Evolutionary conservation across 331 rosid genomes (phyloP).

Genomic region (Cucumis variabilis): DNA sequence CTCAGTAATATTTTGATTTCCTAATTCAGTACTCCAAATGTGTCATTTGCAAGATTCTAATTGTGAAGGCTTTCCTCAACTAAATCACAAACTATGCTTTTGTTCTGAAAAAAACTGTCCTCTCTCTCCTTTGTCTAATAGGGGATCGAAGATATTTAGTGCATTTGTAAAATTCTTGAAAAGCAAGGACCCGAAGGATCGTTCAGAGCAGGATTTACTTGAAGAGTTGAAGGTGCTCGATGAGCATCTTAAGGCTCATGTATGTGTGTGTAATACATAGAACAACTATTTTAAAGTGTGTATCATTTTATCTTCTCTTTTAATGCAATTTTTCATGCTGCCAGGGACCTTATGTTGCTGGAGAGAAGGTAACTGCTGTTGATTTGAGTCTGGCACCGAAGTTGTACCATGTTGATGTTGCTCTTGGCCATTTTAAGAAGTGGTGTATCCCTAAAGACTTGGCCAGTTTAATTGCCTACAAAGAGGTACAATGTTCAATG

Average conservation of each 20-base stretch:
- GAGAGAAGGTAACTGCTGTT: constrained; percentile 80
- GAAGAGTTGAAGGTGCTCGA: constrained; percentile 74
- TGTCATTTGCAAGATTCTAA: background rate
- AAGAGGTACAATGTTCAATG: constrained; percentile 57
- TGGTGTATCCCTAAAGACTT: constrained; percentile 78
- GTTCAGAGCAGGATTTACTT: constrained; percentile 82
- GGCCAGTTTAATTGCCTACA: constrained; percentile 58
- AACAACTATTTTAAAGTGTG: background rate
- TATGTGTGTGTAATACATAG: constrained; percentile 40
- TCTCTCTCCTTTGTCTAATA: constrained; percentile 15
- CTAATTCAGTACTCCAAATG: background rate
- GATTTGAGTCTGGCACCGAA: constrained; percentile 95
- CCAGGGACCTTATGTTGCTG: constrained; percentile 90
- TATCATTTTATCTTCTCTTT: background rate
- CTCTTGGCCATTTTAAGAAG: constrained; percentile 83
- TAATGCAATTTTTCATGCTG: constrained; percentile 33
- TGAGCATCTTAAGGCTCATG: constrained; percentile 85
- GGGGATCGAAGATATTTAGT: constrained; percentile 83
- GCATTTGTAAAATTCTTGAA: constrained; percentile 68
- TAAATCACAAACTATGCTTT: background rate
- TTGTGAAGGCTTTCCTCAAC: background rate
- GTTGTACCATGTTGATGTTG: constrained; percentile 73
- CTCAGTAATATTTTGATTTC: background rate
- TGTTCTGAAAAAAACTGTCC: background rate
- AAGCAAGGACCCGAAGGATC: constrained; percentile 91